phyloP scores from a whole-genome alignment of 2,329 filamentous ascomycete species.

The Diplocarpon rosae region DNA sequence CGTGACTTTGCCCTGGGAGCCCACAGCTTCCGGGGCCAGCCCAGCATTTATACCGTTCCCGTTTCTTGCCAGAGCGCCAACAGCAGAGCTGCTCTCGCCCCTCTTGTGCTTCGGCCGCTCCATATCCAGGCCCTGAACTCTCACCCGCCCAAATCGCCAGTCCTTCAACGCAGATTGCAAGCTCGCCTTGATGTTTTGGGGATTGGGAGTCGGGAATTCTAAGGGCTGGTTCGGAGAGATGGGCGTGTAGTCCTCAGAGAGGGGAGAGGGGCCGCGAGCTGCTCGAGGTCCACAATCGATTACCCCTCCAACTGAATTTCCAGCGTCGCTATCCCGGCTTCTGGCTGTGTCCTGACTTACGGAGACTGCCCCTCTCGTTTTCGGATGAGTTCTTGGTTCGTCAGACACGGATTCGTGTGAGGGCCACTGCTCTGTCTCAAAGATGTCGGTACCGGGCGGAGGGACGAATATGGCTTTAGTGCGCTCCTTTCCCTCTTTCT shows the following conservation, averaged over 20 bases:
- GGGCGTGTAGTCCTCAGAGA: conserved; percentile 14
- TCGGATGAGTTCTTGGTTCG: background rate
- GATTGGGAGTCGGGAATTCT: conserved; percentile 13
- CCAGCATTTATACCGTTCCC: conserved; percentile 19
- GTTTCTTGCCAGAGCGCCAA: background rate
- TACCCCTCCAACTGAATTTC: background rate
- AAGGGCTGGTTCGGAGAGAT: background rate
- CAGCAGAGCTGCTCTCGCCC: conserved; percentile 28
- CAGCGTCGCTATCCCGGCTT: background rate
- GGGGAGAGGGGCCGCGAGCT: conserved; percentile 1
- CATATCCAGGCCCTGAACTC: conserved; percentile 74
- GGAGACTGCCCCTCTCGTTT: background rate
- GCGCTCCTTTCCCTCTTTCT: conserved; percentile 7
- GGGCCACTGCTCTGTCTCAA: conserved; percentile 19
- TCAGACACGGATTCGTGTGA: conserved; percentile 10
- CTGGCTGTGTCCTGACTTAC: background rate
- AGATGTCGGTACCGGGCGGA: conserved; percentile 35
- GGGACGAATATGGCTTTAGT: conserved; percentile 39
- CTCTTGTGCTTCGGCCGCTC: conserved; percentile 23
- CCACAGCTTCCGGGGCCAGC: conserved; percentile 42
- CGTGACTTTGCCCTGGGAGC: conserved; percentile 46
- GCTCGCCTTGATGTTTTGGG: conserved; percentile 17
- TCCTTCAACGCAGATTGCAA: conserved; percentile 44
- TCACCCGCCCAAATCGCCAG: conserved; percentile 72
- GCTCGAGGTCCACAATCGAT: conserved; percentile 3